Percentiles rank a stretch among this genome's conserved stretches.
Evolutionary conservation across 2,329 filamentous ascomycete species (phyloP).

Genomic region (Emmonsia crescens): DNA sequence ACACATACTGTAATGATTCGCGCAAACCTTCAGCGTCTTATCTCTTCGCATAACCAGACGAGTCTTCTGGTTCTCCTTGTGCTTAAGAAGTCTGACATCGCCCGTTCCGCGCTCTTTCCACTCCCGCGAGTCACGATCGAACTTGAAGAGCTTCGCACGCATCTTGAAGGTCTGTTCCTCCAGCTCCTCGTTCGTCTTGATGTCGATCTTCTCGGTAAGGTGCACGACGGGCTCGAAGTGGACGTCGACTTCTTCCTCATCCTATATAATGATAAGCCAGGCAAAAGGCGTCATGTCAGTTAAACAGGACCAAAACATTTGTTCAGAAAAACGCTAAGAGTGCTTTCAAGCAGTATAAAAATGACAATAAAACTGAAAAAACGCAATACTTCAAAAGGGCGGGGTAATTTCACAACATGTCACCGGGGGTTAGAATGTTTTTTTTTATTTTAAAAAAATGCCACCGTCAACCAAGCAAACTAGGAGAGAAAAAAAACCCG

Average conservation of each 20-base stretch:
- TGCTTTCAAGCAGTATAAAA: not conserved
- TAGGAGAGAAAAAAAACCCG: too few relatives aligned
- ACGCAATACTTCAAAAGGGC: too few relatives aligned
- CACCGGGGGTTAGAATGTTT: too few relatives aligned
- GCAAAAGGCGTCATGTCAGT: not conserved
- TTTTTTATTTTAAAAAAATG: too few relatives aligned
- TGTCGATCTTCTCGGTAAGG: slow-evolving; percentile 92
- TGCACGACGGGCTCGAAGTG: slow-evolving; percentile 96
- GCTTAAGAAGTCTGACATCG: slow-evolving; percentile 91
- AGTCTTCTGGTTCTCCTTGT: slow-evolving; percentile 97
- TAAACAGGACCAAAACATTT: not conserved
- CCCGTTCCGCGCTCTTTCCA: slow-evolving; percentile 99
- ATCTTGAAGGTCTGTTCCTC: slow-evolving; percentile 99
- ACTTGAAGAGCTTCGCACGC: slow-evolving; percentile 99
- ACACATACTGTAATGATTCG: slow-evolving; percentile 92
- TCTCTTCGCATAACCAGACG: slow-evolving; percentile 96
- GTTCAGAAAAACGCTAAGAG: not conserved
- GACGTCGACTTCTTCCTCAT: slow-evolving; percentile 74
- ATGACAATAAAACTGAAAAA: not conserved
- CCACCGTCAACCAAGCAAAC: too few relatives aligned
- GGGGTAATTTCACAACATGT: slow-evolving; percentile 5
- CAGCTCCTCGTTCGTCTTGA: slow-evolving; percentile 94
- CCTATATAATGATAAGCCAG: not conserved
- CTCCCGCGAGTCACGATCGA: slow-evolving; percentile 80
- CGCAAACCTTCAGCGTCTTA: slow-evolving; percentile 99